These are phyloP conservation scores for Penicillium cataractarum DNA, from an alignment of 495 filamentous ascomycete species.

Conservation along the genomic window DNA sequence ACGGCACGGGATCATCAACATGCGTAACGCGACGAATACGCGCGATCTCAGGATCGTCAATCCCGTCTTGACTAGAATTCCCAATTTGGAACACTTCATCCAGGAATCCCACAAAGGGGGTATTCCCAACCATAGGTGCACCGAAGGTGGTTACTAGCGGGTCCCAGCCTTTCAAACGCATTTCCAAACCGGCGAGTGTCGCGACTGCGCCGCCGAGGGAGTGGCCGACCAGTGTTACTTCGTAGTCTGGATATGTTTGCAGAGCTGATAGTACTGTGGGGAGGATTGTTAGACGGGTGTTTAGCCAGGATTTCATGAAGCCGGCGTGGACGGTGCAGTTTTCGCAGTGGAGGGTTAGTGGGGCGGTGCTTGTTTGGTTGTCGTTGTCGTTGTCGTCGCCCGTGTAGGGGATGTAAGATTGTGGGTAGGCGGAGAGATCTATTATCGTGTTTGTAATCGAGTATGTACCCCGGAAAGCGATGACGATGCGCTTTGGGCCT, in stretches of 20 bases:
- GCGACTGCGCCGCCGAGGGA: slow-evolving; percentile 93
- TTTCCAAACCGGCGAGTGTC: slow-evolving; percentile 80
- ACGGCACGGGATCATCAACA: slow-evolving; percentile 81
- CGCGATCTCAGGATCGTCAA: slow-evolving; percentile 19
- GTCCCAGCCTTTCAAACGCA: slow-evolving; percentile 66
- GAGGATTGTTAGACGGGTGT: slow-evolving; percentile 66
- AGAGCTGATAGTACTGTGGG: slow-evolving; percentile 58
- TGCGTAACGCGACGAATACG: slow-evolving; percentile 84
- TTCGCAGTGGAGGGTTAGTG: slow-evolving; percentile 51
- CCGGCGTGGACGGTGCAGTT: slow-evolving; percentile 93
- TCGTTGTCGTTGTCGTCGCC: slow-evolving; percentile 41
- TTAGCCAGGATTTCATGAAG: slow-evolving; percentile 81
- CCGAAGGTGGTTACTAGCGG: slow-evolving; percentile 88
- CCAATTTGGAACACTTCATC: slow-evolving; percentile 64
- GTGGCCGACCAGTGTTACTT: slow-evolving; percentile 81
- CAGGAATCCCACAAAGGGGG: slow-evolving; percentile 66
- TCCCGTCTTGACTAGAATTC: slow-evolving; percentile 10
- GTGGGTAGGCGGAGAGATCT: slow-evolving; percentile 84
- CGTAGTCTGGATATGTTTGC: slow-evolving; percentile 66
- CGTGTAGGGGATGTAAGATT: slow-evolving; percentile 85
- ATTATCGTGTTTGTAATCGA: slow-evolving; percentile 86
- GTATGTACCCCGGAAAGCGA: slow-evolving; percentile 96
- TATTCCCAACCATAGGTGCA: slow-evolving; percentile 84
- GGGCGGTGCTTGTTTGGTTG: not conserved
- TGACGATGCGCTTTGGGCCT: slow-evolving; percentile 64